phyloP scores from a whole-genome alignment of 2,329 filamentous ascomycete species.

The Phaeophleospora eucalypticola region DNA sequence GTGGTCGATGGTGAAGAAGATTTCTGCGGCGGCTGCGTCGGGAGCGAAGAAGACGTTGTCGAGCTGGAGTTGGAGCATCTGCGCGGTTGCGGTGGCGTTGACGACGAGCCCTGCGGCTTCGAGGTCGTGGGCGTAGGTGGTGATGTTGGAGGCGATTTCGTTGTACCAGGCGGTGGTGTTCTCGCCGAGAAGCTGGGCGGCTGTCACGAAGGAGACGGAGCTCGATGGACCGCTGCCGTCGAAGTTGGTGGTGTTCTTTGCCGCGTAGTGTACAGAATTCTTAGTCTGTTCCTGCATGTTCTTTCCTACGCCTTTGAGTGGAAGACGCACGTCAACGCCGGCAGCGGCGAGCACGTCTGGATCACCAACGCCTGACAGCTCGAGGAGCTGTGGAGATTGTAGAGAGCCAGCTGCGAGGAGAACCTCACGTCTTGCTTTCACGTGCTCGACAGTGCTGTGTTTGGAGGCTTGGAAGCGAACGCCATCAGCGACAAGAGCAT shows the following conservation, averaged over 20 bases:
- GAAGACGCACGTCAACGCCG: slow-evolving; percentile 27
- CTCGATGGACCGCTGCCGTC: slow-evolving; percentile 38
- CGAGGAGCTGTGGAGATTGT: slow-evolving; percentile 55
- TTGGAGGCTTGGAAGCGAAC: slow-evolving; percentile 19
- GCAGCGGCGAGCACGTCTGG: slow-evolving; percentile 12
- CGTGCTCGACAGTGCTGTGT: slow-evolving; percentile 15
- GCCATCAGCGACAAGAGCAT: slow-evolving; percentile 15
- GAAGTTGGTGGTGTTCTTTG: slow-evolving; percentile 17
- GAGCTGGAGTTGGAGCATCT: slow-evolving; percentile 23
- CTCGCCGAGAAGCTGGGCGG: slow-evolving; percentile 35
- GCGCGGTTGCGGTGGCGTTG: slow-evolving; percentile 18
- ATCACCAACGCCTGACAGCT: slow-evolving; percentile 58
- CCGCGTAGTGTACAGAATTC: slow-evolving; percentile 14
- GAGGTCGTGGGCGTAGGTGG: slow-evolving; percentile 27
- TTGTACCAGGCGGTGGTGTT: slow-evolving; percentile 24
- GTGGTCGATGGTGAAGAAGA: slow-evolving; percentile 38
- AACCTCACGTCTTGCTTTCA: slow-evolving; percentile 35
- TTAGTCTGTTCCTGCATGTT: slow-evolving; percentile 19
- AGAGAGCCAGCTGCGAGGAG: slow-evolving; percentile 56
- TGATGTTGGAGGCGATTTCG: slow-evolving; percentile 27
- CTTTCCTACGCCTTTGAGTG: slow-evolving; percentile 8
- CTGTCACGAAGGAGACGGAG: slow-evolving; percentile 36
- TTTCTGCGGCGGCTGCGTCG: slow-evolving; percentile 23
- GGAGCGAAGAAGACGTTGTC: slow-evolving; percentile 24
- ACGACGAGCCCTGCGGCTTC: slow-evolving; percentile 18